phyloP scores from a whole-genome alignment of 352 stramenopile genomes.

The Achlya hypogyna region DNA sequence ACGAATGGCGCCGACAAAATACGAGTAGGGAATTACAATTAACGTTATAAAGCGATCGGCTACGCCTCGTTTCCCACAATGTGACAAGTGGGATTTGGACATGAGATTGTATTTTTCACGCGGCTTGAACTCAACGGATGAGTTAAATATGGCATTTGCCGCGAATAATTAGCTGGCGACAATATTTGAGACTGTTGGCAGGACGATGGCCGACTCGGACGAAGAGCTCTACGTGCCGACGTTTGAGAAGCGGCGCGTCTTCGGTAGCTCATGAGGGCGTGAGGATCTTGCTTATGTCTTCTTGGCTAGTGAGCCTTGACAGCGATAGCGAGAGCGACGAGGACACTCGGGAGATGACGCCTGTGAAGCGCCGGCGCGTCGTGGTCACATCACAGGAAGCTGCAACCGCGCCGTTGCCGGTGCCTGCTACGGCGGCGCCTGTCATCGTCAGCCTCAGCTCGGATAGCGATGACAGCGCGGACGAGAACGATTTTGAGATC shows the following conservation, averaged over 20 bases:
- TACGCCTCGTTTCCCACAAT: no score
- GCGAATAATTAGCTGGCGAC: not conserved
- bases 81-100: no score
- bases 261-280: not conserved
- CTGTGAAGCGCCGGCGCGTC: constrained; percentile 5
- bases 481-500: constrained; percentile 4
- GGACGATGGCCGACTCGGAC: not conserved
- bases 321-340: constrained; percentile 1
- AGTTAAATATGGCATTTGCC: not conserved
- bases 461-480: no score
- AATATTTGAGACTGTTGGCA: not conserved
- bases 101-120: no score
- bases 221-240: constrained; percentile 5
- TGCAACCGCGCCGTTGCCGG: no score
- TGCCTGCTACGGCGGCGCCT: no score
- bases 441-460: no score
- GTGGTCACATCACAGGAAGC: not conserved
- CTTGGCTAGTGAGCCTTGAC: not conserved
- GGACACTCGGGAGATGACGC: not conserved
- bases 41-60: no score
- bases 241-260: not conserved
- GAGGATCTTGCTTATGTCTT: not conserved
- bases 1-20: no score
- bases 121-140: no score
- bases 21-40: no score